Evolutionary conservation across 352 stramenopile species (phyloP).

Genomic region (Elongisporangium anandrum): DNA sequence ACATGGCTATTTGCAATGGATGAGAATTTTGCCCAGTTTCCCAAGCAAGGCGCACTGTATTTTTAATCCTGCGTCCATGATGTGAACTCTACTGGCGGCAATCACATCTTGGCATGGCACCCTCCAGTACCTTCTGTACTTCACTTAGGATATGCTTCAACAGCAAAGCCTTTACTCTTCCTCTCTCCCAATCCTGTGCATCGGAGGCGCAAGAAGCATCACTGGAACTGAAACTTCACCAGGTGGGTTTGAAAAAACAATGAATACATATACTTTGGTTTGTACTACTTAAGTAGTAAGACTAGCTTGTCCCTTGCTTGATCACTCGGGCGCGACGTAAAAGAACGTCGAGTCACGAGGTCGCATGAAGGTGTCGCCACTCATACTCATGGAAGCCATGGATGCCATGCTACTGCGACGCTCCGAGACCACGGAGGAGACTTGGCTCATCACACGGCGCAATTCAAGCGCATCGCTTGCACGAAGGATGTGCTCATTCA

Average conservation of each 20-base stretch:
- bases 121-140: background rate
- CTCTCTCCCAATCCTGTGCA: background rate
- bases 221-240: too few relatives aligned
- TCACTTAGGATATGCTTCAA: background rate
- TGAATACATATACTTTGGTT: background rate
- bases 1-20: background rate
- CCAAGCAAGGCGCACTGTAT: too few relatives aligned
- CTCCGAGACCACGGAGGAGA: constrained; percentile 58
- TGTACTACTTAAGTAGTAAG: background rate
- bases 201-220: background rate
- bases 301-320: background rate
- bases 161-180: background rate
- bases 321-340: constrained; percentile 28
- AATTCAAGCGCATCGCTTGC: constrained; percentile 59
- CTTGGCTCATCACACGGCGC: constrained; percentile 66
- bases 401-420: constrained; percentile 46
- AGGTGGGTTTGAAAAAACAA: background rate
- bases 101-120: background rate
- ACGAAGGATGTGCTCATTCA: constrained; percentile 76
- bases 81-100: too few relatives aligned
- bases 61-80: background rate
- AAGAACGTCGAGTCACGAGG: constrained; percentile 77
- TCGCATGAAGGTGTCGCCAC: constrained; percentile 28
- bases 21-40: background rate
- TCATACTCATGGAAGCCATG: constrained; percentile 22